Base-by-base conservation (phyloP, 2,329 filamentous ascomycete species). In the Ascocoryne sarcoides region DNA sequence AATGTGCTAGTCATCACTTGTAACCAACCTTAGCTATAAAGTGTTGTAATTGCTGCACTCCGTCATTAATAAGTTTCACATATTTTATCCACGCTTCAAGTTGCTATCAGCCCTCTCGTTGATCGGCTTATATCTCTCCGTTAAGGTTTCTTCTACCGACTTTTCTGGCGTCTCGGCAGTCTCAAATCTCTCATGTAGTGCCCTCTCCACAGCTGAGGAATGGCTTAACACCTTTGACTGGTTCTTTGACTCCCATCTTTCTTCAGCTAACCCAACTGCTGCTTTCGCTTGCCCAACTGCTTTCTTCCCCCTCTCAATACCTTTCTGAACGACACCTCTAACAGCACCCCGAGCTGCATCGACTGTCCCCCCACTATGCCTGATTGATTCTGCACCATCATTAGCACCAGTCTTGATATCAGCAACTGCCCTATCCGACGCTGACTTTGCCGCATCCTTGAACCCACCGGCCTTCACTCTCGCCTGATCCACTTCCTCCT, bases 51-150 rank as follows among this genome's bases (percentile, higher is more conserved):
- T n/a, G n/a, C n/a, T n/a, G n/a, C n/a, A n/a, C n/a, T n/a, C n/a
- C n/a, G n/a, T n/a, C n/a, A n/a, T n/a, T n/a, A n/a, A n/a, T n/a
- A n/a, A n/a, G n/a, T n/a, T n/a, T n/a, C 12, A 26, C 36, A 42
- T 32, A 43, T 28, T 20, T 56, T 53, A 60, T 49, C 60, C 49
- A 34, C 60, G 62, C 18, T 59, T 58, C 35, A 67, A 40, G 16
- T 54, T 47, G 31, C 60, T 57, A 35, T 62, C 61, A 9, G 59
- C 55, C 32, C 51, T 61, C 43, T 49, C 21, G 23, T 61, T 64
- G 44, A 72, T 58, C 1, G 67, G 68, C 49, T 57, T 65, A 53
- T 79, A 79, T 51, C 75, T 63, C 55, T 77, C 71, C 36, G 62
- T 65, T 38, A 80, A 59, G 31, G 67, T 64, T 54, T 77, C 69